These are phyloP conservation scores for Entrophospora sp. DNA, from an alignment of 192 early-diverging fungal species.

Conservation along the genomic window DNA sequence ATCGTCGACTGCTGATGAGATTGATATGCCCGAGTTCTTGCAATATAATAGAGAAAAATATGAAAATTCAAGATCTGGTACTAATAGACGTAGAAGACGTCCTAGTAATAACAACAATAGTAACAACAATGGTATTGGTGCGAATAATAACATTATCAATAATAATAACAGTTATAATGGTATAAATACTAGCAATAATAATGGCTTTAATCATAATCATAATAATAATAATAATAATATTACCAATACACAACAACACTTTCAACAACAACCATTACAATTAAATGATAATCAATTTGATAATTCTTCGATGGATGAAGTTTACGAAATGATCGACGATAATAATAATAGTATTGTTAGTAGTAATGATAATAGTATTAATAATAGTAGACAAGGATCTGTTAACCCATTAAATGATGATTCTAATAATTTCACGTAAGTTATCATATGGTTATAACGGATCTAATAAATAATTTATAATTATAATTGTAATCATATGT, in stretches of 20 bases:
- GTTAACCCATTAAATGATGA: too few relatives aligned
- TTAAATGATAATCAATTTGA: slow-evolving; percentile 11
- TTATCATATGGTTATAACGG: neutral
- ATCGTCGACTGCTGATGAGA: slow-evolving; percentile 2
- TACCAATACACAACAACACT: too few relatives aligned
- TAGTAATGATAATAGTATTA: too few relatives aligned
- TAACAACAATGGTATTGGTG: too few relatives aligned
- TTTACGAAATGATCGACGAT: too few relatives aligned
- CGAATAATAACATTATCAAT: slow-evolving; percentile 3
- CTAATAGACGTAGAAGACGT: neutral
- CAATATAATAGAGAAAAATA: slow-evolving; percentile 23
- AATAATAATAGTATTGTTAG: too few relatives aligned
- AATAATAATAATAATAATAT: too few relatives aligned
- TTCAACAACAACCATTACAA: neutral
- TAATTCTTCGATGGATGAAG: slow-evolving; percentile 12
- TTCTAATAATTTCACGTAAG: neutral
- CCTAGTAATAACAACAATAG: too few relatives aligned
- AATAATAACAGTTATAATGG: too few relatives aligned
- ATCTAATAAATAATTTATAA: neutral
- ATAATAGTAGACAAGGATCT: too few relatives aligned
- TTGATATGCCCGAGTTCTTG: slow-evolving; percentile 18
- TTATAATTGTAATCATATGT: neutral
- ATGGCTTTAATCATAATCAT: too few relatives aligned
- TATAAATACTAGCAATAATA: too few relatives aligned
- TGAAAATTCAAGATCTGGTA: slow-evolving; percentile 14